These are phyloP conservation scores for Metarhizium humberi DNA, from an alignment of 2,329 filamentous ascomycete genomes.

Conservation along the genomic window DNA sequence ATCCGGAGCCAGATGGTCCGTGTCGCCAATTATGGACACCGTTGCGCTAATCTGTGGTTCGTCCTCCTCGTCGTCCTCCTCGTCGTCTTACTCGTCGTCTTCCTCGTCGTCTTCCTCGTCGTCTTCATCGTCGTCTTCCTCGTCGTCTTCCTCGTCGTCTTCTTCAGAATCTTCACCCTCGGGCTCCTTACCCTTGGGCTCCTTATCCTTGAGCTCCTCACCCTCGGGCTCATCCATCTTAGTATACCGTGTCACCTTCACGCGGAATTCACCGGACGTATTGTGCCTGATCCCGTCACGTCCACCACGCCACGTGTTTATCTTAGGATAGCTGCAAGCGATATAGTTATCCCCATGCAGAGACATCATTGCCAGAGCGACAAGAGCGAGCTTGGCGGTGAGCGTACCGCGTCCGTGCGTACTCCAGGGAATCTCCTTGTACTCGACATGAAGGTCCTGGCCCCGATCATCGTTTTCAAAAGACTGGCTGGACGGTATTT, in stretches of 20 bases:
- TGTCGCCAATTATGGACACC: background rate
- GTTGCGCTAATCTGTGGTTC: background rate
- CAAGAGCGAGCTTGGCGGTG: background rate
- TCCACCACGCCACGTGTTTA: background rate
- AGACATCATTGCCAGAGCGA: background rate
- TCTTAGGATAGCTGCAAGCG: background rate
- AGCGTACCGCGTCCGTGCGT: background rate
- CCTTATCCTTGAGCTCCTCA: too few relatives aligned
- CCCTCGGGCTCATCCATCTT: too few relatives aligned
- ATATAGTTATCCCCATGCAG: background rate
- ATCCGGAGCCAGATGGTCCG: background rate
- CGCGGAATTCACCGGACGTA: background rate
- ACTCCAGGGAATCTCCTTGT: background rate
- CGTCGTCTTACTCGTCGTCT: background rate
- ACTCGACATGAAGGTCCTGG: background rate
- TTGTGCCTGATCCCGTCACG: background rate
- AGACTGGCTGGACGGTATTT: background rate
- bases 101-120: background rate
- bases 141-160: background rate
- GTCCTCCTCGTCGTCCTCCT: background rate
- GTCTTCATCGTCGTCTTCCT: background rate
- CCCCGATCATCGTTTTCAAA: background rate
- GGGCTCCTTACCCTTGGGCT: too few relatives aligned
- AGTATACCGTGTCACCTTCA: too few relatives aligned
- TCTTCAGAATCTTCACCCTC: background rate